phyloP scores from a whole-genome alignment of 148 eudicot species.

The Rhododendron simsii region DNA sequence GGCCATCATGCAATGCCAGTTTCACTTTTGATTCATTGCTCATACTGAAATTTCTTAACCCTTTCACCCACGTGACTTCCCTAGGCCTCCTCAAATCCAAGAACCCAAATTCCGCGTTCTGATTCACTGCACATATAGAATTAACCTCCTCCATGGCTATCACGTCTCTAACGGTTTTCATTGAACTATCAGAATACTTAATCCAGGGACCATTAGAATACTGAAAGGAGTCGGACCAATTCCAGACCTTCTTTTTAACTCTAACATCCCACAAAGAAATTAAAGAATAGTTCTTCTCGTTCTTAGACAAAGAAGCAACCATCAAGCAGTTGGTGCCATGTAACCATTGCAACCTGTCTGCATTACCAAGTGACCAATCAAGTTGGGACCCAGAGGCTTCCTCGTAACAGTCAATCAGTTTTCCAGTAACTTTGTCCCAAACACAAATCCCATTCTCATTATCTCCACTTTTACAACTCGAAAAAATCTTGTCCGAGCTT shows the following conservation, averaged over 20 bases:
- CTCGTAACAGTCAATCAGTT: slow-evolving; percentile 50
- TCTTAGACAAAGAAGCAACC: slow-evolving; percentile 31
- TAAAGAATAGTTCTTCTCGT: slow-evolving; percentile 55
- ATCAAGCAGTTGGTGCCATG: slow-evolving; percentile 50
- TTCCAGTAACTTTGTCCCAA: slow-evolving; percentile 74
- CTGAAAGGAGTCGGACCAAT: slow-evolving; percentile 38
- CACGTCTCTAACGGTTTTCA: slow-evolving; percentile 38
- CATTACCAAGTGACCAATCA: slow-evolving; percentile 24
- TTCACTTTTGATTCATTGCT: too few species aligned
- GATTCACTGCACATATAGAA: slow-evolving; percentile 61
- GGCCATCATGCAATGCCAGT: too few species aligned
- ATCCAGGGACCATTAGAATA: too few species aligned
- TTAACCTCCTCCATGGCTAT: slow-evolving; percentile 58
- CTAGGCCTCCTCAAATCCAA: slow-evolving; percentile 5
- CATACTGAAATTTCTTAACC: too few species aligned
- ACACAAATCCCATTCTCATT: slow-evolving; percentile 74
- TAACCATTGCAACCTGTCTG: slow-evolving; percentile 77
- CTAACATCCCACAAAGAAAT: slow-evolving; percentile 71
- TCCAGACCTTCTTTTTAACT: slow-evolving; percentile 60
- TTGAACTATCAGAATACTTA: too few species aligned
- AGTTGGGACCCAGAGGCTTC: too few species aligned
- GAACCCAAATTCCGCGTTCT: slow-evolving; percentile 69
- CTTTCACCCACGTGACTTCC: too few species aligned
- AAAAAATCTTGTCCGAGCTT: slow-evolving; percentile 41
- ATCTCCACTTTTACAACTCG: slow-evolving; percentile 59